phyloP scores from a whole-genome alignment of 805 yeast species.

The Starmerella cellae region DNA sequence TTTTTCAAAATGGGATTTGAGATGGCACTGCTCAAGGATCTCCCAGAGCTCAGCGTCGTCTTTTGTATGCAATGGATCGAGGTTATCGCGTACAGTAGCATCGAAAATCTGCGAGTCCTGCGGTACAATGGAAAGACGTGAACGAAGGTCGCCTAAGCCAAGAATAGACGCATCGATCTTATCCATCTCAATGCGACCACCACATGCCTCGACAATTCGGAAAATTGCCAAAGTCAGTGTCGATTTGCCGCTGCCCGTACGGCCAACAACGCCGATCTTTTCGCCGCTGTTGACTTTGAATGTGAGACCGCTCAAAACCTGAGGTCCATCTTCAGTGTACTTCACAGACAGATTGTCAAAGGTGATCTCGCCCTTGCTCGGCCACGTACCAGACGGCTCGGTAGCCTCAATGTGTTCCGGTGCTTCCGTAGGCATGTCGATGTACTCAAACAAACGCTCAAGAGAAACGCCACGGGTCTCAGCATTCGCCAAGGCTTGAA shows the following conservation, averaged over 20 bases:
- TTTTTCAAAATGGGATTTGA: conserved; percentile 31
- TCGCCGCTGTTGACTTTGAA: conserved; percentile 58
- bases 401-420: conserved; percentile 51
- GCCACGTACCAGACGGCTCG: conserved; percentile 43
- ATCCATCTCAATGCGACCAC: conserved; percentile 46
- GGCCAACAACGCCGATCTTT: conserved; percentile 86
- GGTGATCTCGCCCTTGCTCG: conserved; percentile 49
- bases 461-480: conserved; percentile 36
- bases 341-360: conserved; percentile 64
- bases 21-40: conserved; percentile 46
- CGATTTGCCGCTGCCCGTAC: conserved; percentile 95
- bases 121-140: conserved; percentile 53
- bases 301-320: conserved; percentile 65
- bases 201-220: conserved; percentile 38
- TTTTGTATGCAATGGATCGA: conserved; percentile 49
- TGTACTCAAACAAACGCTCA: conserved; percentile 43
- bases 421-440: conserved; percentile 71
- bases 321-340: conserved; percentile 72
- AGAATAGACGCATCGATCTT: conserved; percentile 40
- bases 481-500: conserved; percentile 80
- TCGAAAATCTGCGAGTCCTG: conserved; percentile 63
- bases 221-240: conserved; percentile 84
- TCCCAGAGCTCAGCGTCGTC: conserved; percentile 47
- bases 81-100: conserved; percentile 50
- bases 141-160: conserved; percentile 47